Evolutionary conservation across 768 basidiomycete species (phyloP), one percentile per base, ranked within the genome.

Genomic region (Suillus spraguei): DNA sequence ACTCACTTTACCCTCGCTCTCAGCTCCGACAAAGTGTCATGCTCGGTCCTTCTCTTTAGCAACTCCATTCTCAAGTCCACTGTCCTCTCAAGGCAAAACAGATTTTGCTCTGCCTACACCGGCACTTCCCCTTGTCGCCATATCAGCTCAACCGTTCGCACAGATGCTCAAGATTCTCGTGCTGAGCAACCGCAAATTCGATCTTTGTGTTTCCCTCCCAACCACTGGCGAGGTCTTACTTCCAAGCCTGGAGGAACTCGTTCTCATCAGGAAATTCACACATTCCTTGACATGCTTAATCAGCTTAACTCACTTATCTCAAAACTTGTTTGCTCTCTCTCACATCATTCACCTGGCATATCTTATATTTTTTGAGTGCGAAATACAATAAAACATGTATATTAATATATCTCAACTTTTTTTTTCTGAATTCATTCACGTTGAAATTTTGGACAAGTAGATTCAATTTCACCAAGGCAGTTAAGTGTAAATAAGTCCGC

Each of bases 181-280:
- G 24, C 84, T 94, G 28, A 79, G 79, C 24, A 89, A 87, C 58
- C 81, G 92, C 28, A 86, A 88, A 36, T 78, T 87, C 65, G 91
- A 95, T 69, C 78, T 85, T 35, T 83, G 85, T 0, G 85, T 91
- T 70, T 75, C 78, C 14, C 68, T 93, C 5, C 89, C 90, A 3
- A 63, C 67, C 17, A 56, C 71, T 7, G 74, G 55, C 58, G 74
- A 61, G n/a, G 77, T 77, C 0, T 76, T 87, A 56, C 75, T 95
- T 36, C 91, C 91, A 0, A 76, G 73, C 39, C 76, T 95, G 38
- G 91, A 94, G 71, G 93, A 93, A 69, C 82, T 95, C 11, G 79
- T 80, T 66, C 73, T n/a, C n/a, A n/a, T n/a, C n/a, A n/a, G n/a
- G n/a, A n/a, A n/a, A n/a, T n/a, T n/a, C n/a, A n/a, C n/a, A n/a